Percentiles rank a stretch among this genome's conserved stretches.
phyloP scores from a whole-genome alignment of 2,329 filamentous ascomycete genomes.

The Aspergillus nomiae region DNA sequence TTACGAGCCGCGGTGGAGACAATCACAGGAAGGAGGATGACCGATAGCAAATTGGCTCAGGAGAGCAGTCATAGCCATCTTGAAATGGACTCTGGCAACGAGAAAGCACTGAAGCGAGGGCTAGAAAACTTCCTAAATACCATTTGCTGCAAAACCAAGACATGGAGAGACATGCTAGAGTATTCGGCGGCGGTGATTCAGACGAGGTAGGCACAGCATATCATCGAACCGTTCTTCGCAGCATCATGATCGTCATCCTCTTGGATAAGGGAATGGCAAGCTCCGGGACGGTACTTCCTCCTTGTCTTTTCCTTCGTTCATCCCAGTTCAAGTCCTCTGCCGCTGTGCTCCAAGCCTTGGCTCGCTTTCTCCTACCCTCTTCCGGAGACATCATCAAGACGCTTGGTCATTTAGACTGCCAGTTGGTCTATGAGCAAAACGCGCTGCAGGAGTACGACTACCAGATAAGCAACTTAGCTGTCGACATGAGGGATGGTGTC shows the following conservation, averaged over 20 bases:
- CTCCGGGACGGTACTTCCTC: constrained; percentile 29
- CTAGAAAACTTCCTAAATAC: constrained; percentile 57
- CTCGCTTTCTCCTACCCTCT: constrained; percentile 58
- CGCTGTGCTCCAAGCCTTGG: constrained; percentile 54
- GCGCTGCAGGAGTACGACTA: constrained; percentile 62
- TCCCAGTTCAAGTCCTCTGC: constrained; percentile 60
- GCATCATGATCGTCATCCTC: constrained; percentile 61
- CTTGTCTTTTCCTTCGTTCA: constrained; percentile 54
- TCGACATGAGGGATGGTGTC: constrained; percentile 64
- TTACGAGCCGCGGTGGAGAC: constrained; percentile 60
- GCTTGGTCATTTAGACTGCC: constrained; percentile 59
- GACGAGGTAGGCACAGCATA: constrained; percentile 52
- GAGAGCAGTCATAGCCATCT: not conserved
- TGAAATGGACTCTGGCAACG: constrained; percentile 7
- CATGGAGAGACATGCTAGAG: constrained; percentile 31
- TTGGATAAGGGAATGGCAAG: constrained; percentile 57
- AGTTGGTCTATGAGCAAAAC: constrained; percentile 57
- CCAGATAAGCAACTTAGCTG: constrained; percentile 60
- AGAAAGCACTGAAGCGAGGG: constrained; percentile 41
- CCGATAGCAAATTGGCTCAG: constrained; percentile 17
- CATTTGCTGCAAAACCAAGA: constrained; percentile 63
- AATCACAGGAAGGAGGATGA: constrained; percentile 58
- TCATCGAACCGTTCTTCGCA: constrained; percentile 59
- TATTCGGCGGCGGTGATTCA: constrained; percentile 36
- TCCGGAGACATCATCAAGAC: constrained; percentile 59